These are phyloP conservation scores for Eucalyptus pumila DNA, from an alignment of 345 rosid genomes.

Conservation along the genomic window DNA sequence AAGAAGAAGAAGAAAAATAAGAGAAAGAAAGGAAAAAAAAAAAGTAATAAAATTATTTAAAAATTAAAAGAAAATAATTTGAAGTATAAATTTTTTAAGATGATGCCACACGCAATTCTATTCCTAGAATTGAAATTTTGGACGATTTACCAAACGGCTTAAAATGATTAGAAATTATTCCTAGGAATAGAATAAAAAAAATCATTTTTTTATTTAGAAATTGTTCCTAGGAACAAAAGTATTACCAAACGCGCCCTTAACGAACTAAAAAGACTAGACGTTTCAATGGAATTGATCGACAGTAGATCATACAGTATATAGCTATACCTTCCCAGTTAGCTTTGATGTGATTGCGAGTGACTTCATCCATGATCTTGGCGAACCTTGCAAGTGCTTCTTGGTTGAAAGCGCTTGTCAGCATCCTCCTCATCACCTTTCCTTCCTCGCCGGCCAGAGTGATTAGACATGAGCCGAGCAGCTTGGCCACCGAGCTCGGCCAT, in stretches of 20 bases:
- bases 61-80: no score
- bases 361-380: not conserved
- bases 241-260: no score
- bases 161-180: no score
- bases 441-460: not conserved
- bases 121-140: no score
- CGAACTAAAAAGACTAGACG: not conserved
- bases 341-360: not conserved
- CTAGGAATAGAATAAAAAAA: no score
- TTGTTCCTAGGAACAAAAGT: rapidly evolving
- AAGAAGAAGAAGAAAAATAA: no score
- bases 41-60: no score
- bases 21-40: no score
- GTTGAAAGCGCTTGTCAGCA: not conserved
- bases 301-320: not conserved
- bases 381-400: not conserved
- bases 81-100: no score
- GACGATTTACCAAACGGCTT: no score
- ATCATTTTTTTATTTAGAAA: no score
- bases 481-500: not conserved
- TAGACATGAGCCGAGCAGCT: not conserved
- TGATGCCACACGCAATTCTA: no score
- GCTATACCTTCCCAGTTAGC: constrained; percentile 6
- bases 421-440: not conserved
- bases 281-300: not conserved